Evolutionary conservation across 2,329 filamentous ascomycete species (phyloP), one percentile per base, ranked within the genome.

Genomic region (Fusarium torreyae): DNA sequence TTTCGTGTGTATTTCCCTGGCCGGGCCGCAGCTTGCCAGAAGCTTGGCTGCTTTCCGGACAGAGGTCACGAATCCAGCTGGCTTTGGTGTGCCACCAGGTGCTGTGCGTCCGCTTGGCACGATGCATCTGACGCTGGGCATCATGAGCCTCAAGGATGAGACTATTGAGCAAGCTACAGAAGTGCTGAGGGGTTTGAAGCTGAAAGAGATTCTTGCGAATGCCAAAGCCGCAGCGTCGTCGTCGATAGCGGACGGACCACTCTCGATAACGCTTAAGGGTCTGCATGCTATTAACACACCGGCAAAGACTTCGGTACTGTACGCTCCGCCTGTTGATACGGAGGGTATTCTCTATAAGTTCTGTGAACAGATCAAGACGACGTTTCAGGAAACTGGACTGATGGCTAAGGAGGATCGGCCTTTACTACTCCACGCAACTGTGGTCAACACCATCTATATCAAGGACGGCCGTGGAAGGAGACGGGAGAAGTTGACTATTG

Each of bases 401-500:
- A 81, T 94, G 74, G 76, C 83, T 0, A 80, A 83, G 2, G 90
- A 92, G 26, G 80, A 82, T 14, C 82, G 93, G 56, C 86, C 88
- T 8, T 78, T 98, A 66, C 85, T 92, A 20, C 80, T 98, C 52
- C 95, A 98, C 76, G 94, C 93, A 18, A 98, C 95, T 0, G 82
- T 98, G 6, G 81, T 96, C 51, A 97, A 98, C 78, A 97, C 94
- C 1, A 88, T 94, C 15, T 97, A 97, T 76, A 89, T 89, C 43
- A 87, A 85, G 75, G 78, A 64, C 6, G 59, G 59, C 2, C 50
- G 61, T 15, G 68, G 71, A 6, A 51, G 74, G 62, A 75, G 75
- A 38, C 75, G 74, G 14, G 79, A 83, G 62, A 82, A 75, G 71
- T 57, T 86, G 69, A 83, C 80, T 20, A 76, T 91, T 71, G 85